Evolutionary conservation across 2,329 filamentous ascomycete species (phyloP), one percentile per base, ranked within the genome.

Genomic region (Colletotrichum neosansevieriae): DNA sequence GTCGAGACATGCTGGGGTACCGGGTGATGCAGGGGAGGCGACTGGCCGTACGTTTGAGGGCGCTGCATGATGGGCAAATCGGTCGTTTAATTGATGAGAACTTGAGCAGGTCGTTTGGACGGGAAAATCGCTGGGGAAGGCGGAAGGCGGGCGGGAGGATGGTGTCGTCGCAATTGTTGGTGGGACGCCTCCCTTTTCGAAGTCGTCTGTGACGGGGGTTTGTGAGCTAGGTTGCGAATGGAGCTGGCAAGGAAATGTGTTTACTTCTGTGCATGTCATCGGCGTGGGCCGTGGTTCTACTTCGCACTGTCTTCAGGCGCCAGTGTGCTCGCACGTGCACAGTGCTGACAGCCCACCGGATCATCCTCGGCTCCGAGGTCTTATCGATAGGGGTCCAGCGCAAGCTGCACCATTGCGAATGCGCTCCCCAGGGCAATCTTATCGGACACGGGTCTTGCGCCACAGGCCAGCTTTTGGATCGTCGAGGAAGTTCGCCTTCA

Each of bases 1-100:
- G 94, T 97, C 77, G 96, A 98, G 76, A 98, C 95, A 86, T 99
- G 96, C 81, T 99, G 96, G 71, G 96, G 96, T 67, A 98, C 94
- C 67, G 96, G 96, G 79, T 98, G 96, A 81, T 98, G 96, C 74
- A 98, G 90, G 73, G 95, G 94, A 78, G 94, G 95, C 77, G 94
- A 97, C 77, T 94, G 92, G 80, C 89, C 89, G 83, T 96, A 97
- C 62, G 89, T 86, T 65, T 89, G 86, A 78, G 91, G 86, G 79
- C 94, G 92, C 83, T 98, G 95, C 95, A 98, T 98, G 70, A 77
- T 87, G 79, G 24, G 47, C 50, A 54, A 47, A 53, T 69, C 50
- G 59, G 58, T 42, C 17, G 17, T 24, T 34, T 29, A 6, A 36
- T 32, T 24, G 53, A 21, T 21, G 13, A 21, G 24, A 15, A 9